Evolutionary conservation across 768 basidiomycete genomes (phyloP), one percentile per base, ranked within the genome.

Genomic region (Naganishia onofrii): DNA sequence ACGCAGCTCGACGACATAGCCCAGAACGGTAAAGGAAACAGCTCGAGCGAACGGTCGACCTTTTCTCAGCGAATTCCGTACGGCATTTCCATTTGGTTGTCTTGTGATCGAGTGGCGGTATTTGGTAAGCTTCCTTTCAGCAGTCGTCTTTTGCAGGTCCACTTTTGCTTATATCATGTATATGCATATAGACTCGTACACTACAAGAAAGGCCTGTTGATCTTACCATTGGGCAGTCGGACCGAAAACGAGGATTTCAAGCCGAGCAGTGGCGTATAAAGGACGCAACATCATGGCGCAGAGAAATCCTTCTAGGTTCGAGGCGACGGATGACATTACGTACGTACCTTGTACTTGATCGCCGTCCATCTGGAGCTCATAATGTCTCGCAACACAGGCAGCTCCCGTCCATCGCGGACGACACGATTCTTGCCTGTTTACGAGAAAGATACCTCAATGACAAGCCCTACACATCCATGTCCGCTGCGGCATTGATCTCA

Each of bases 401-500:
- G 57, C 51, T 76, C 3, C 73, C 76, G 4, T 74, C 77, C 5
- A 76, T 80, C 53, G 79, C 77, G 6, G 77, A 78, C 70, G 79
- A 80, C 64, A 79, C 77, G 21, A 71, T 80, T 65, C 70, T 80
- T 19, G 79, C 79, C 5, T 78, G 77, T 36, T 72, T 82, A 0
- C 76, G 81, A 42, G 80, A 80, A 74, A 76, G 81, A 44, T 82
- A 77, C 70, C 77, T 82, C 53, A 73, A 76, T 21, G 75, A 76
- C 34, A 73, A 72, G 2, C 74, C 78, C 17, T 82, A 82, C 68
- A 82, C 80, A 3, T 69, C 76, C 21, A 67, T 81, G 23, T 79
- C 79, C 1, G 71, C 89, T 6, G 87, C 87, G 32, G 84, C 85
- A 9, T 83, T 96, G 74, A 88, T 97, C 72, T 90, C 90, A 34